A percentile compares a stretch with the other conserved stretches of the same genome.
These are phyloP conservation scores for Malus sieversii DNA, from an alignment of 306 rosid species.

Conservation along the genomic window DNA sequence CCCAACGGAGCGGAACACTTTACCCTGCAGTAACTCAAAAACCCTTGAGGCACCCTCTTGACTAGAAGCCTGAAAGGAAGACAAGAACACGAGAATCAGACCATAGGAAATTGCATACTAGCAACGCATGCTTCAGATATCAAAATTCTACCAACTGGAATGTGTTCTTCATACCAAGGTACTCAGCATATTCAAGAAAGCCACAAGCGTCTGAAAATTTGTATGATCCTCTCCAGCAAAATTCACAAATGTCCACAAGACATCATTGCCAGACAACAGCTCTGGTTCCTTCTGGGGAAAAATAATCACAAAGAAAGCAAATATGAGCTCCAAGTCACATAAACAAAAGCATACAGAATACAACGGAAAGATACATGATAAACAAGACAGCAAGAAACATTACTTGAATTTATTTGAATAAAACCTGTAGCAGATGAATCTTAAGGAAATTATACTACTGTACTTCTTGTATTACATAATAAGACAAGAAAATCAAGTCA, in stretches of 20 bases:
- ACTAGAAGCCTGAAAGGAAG: constrained; percentile 66
- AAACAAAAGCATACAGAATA: background rate
- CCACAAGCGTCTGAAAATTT: constrained; percentile 83
- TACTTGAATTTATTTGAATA: background rate
- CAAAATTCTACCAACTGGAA: constrained; percentile 10
- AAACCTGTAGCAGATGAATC: background rate
- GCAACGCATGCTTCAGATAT: constrained; percentile 1
- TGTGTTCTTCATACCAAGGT: constrained; percentile 55
- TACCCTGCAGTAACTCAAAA: constrained; percentile 90
- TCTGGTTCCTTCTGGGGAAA: constrained; percentile 84
- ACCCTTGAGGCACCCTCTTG: constrained; percentile 92
- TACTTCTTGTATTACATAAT: background rate
- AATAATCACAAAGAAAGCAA: background rate
- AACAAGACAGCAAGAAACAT: background rate
- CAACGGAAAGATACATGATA: background rate
- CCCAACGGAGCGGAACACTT: constrained; percentile 92
- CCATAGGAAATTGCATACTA: background rate
- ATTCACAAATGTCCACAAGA: constrained; percentile 92
- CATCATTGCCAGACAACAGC: constrained; percentile 84
- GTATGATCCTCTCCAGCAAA: constrained; percentile 99
- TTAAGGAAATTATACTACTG: background rate
- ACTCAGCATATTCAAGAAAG: constrained; percentile 94
- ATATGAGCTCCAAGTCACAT: constrained; percentile 16
- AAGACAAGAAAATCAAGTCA: constrained; percentile 1
- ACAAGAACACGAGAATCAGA: constrained; percentile 6